These are phyloP conservation scores for Ustilago tritici DNA, from an alignment of 1,284 basidiomycete genomes.

Conservation along the genomic window DNA sequence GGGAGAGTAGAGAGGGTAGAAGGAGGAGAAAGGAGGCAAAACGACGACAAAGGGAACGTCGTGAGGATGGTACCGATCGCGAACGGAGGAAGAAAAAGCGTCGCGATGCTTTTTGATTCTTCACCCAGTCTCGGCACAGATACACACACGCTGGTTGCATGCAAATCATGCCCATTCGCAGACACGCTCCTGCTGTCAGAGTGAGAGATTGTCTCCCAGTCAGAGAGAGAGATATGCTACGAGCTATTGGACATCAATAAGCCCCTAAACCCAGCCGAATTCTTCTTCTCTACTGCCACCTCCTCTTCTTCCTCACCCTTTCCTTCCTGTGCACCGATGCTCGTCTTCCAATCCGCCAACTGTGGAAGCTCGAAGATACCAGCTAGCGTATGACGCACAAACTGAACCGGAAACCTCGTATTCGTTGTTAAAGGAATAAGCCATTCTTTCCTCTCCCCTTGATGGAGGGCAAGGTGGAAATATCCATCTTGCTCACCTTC, in stretches of 20 bases:
- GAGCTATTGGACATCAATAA: background rate
- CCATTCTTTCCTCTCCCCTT: conserved; percentile 21
- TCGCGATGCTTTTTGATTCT: background rate
- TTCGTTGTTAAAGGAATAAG: conserved; percentile 18
- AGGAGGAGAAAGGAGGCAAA: conserved; percentile 2
- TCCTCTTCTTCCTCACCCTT: conserved; percentile 1
- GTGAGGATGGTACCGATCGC: background rate
- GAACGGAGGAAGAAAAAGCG: background rate
- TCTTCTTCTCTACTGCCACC: conserved; percentile 10
- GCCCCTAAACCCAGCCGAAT: conserved; percentile 11
- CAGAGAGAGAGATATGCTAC: no score
- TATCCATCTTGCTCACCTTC: conserved; percentile 33
- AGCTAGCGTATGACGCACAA: conserved; percentile 48
- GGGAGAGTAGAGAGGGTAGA: background rate
- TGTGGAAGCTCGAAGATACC: conserved; percentile 46
- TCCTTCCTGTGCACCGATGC: background rate
- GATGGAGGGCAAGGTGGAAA: conserved; percentile 21
- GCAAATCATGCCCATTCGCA: background rate
- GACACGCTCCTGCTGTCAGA: background rate
- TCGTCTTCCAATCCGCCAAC: conserved; percentile 59
- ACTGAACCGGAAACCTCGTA: conserved; percentile 41
- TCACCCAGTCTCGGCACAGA: background rate
- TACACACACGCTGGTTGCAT: background rate
- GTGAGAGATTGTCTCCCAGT: no score
- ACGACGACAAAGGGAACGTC: background rate